Evolutionary conservation across 805 yeast species (phyloP), one percentile per base, ranked within the genome.

Genomic region (Starmerella vaccinii): DNA sequence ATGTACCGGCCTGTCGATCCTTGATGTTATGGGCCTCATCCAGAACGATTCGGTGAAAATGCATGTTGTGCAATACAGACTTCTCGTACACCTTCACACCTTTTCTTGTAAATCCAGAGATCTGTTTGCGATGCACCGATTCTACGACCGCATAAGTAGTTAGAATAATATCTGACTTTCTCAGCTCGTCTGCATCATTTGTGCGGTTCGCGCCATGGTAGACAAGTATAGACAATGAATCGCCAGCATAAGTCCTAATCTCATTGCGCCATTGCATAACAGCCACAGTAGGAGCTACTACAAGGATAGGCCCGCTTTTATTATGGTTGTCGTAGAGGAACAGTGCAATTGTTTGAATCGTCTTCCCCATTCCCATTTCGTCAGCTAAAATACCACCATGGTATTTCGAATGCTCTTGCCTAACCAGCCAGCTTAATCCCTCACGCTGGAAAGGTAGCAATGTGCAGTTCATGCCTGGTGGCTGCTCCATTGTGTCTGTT

Each of bases 351-450:
- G 95, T 90, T 68, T 92, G 98, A 46, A 92, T 89, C 0, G 99
- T 92, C 61, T 92, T 92, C 56, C 99, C 99, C 97, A 92, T 90
- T 33, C 99, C 99, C 99, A 92, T 92, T 67, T 92, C 99, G 70
- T 92, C 99, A 5, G 98, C 97, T 43, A 92, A 70, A 9, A 92
- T 82, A 15, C 97, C 98, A 23, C 98, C 98, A 15, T 76, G 73
- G 65, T 83, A 90, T 39, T 72, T 75, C 22, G 84, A 73, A 13
- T 65, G 80, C 62, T 90, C 97, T 67, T 90, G 97, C 45, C 78
- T 73, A 13, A 77, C 59, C 53, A 92, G 73, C 99, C 99, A 92
- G 60, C 83, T 77, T 44, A 92, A 71, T 18, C 98, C 98, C 69
- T 92, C 99, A 15, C 78, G 70, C 67, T 92, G 99, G 67, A 92